Conservation (phyloP, 2,329 filamentous ascomycete genomes). For the Fusarium nurragi region DNA sequence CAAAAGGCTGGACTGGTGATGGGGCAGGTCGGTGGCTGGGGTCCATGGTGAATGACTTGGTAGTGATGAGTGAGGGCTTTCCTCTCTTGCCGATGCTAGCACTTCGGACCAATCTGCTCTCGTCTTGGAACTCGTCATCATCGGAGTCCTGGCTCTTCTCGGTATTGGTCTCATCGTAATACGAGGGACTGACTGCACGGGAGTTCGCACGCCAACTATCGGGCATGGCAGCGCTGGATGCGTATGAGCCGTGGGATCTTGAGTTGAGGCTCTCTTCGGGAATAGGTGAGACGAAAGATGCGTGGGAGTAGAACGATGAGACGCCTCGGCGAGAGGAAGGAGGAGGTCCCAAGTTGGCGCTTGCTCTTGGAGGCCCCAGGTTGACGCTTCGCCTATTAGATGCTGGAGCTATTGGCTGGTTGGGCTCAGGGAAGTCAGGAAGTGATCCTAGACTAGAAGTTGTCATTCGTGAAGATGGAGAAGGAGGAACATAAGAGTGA, state of each 20-base stretch:
- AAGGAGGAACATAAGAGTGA: conserved; percentile 57
- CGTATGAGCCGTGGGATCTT: conserved; percentile 70
- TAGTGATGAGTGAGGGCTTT: conserved; percentile 64
- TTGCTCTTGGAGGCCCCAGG: conserved; percentile 57
- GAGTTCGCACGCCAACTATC: conserved; percentile 69
- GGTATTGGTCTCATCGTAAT: conserved; percentile 60
- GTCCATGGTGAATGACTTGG: conserved; percentile 34
- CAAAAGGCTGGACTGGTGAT: conserved; percentile 54
- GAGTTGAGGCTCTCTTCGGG: conserved; percentile 73
- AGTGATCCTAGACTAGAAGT: conserved; percentile 65
- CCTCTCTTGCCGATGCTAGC: conserved; percentile 70
- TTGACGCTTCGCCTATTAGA: conserved; percentile 60
- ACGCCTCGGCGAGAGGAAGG: conserved; percentile 68
- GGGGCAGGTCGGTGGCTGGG: conserved; percentile 47
- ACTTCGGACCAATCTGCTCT: conserved; percentile 66
- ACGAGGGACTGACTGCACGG: conserved; percentile 56
- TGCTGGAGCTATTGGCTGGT: conserved; percentile 39
- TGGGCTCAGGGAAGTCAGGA: conserved; percentile 65
- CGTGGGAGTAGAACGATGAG: conserved; percentile 72
- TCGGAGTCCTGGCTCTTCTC: conserved; percentile 56
- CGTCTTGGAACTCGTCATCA: conserved; percentile 62
- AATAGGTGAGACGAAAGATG: conserved; percentile 77
- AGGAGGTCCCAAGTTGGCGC: conserved; percentile 66
- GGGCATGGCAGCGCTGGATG: conserved; percentile 77
- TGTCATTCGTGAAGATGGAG: conserved; percentile 61